A percentile compares a stretch with the other conserved stretches of the same genome.
Evolutionary conservation across 164 flowering plant species (phyloP).

Genomic region (Tetracentron sinense): DNA sequence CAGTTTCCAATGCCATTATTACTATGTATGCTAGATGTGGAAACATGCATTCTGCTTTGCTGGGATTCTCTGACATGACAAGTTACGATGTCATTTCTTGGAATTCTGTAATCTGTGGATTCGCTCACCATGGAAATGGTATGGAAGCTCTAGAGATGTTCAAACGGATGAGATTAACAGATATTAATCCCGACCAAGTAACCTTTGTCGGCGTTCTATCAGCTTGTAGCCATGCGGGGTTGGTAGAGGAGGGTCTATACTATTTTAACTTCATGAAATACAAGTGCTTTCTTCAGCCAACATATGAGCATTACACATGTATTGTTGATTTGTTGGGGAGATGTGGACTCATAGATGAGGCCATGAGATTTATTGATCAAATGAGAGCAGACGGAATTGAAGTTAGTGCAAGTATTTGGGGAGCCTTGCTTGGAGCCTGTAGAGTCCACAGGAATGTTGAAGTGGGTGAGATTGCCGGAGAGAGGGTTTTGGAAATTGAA

Average conservation of each 20-base stretch:
- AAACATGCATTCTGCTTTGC: slow-evolving; percentile 42
- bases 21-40: slow-evolving; percentile 70
- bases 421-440: slow-evolving; percentile 68
- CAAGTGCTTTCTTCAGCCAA: slow-evolving; percentile 44
- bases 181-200: slow-evolving; percentile 43
- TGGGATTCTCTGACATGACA: slow-evolving; percentile 38
- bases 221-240: slow-evolving; percentile 60
- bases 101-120: slow-evolving; percentile 70
- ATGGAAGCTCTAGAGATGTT: slow-evolving; percentile 47
- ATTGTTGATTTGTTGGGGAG: slow-evolving; percentile 60
- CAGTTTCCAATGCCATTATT: slow-evolving; percentile 55
- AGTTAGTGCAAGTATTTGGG: slow-evolving; percentile 55
- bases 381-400: slow-evolving; percentile 43
- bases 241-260: slow-evolving; percentile 45
- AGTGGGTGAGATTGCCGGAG: slow-evolving; percentile 51
- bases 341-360: slow-evolving; percentile 52
- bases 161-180: slow-evolving; percentile 38
- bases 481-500: slow-evolving; percentile 45
- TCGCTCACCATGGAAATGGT: slow-evolving; percentile 57
- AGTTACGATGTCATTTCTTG: slow-evolving; percentile 52
- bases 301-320: slow-evolving; percentile 59
- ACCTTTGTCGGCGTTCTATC: slow-evolving; percentile 61
- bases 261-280: slow-evolving; percentile 50
- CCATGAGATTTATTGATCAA: slow-evolving; percentile 34
- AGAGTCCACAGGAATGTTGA: slow-evolving; percentile 46